These are phyloP conservation scores for Trametes villosa DNA, from an alignment of 768 basidiomycete species.

Conservation along the genomic window DNA sequence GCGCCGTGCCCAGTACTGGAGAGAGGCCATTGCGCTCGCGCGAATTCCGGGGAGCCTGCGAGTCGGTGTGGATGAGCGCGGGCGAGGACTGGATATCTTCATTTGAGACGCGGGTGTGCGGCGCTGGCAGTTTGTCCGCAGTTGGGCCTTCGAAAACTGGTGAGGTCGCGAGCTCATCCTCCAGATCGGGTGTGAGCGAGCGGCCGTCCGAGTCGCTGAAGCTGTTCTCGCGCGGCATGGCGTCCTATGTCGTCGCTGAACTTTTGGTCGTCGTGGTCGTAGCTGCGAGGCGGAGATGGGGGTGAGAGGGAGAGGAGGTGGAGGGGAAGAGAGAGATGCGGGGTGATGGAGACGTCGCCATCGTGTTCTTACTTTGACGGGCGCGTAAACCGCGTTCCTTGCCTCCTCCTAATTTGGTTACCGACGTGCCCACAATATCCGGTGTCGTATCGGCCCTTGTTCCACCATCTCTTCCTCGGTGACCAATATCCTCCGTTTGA, in stretches of 20 bases:
- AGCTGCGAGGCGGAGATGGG: not conserved
- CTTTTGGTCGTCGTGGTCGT: not conserved
- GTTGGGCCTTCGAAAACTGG: constrained; percentile 12
- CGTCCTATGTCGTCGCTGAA: not conserved
- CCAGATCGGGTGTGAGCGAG: constrained; percentile 67
- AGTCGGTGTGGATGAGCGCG: not conserved
- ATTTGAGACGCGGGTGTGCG: not conserved
- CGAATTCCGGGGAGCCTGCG: not conserved
- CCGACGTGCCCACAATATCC: constrained; percentile 1
- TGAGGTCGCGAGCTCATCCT: constrained; percentile 41
- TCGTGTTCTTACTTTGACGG: constrained; percentile 1
- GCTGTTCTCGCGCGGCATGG: constrained; percentile 71
- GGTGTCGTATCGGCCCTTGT: not conserved
- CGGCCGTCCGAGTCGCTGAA: constrained; percentile 68
- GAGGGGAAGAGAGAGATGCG: not conserved
- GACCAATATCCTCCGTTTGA: too few species aligned
- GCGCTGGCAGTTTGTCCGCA: not conserved
- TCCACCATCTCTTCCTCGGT: not conserved
- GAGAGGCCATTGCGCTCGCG: not conserved
- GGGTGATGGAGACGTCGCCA: constrained; percentile 8
- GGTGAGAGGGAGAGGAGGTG: not conserved
- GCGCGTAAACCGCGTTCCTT: not conserved
- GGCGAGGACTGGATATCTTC: constrained; percentile 14
- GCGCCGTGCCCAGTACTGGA: not conserved
- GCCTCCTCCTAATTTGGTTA: not conserved